These are phyloP conservation scores for Globisporangium cylindrosporum DNA, from an alignment of 352 stramenopile species.

Conservation along the genomic window DNA sequence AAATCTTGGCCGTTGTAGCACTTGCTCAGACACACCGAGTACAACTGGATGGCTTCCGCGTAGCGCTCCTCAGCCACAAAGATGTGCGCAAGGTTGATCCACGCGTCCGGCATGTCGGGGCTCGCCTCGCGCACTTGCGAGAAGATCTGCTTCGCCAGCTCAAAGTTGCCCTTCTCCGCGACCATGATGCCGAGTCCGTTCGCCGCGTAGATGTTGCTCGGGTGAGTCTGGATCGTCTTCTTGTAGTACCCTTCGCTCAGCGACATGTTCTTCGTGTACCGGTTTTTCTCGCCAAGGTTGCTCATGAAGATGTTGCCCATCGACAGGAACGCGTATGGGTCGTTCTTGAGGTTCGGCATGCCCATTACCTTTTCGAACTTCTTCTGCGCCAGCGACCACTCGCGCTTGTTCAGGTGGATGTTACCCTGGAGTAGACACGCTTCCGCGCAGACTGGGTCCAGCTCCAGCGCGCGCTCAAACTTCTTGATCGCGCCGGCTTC, in stretches of 20 bases:
- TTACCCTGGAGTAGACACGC: constrained; percentile 95
- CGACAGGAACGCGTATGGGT: constrained; percentile 95
- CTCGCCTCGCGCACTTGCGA: constrained; percentile 94
- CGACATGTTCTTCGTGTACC: constrained; percentile 96
- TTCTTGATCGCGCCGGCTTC: constrained; percentile 86
- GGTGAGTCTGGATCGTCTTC: constrained; percentile 91
- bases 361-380: constrained; percentile 93
- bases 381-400: constrained; percentile 94
- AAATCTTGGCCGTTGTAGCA: constrained; percentile 88
- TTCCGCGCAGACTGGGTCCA: constrained; percentile 89
- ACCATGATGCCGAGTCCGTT: constrained; percentile 98
- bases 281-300: constrained; percentile 93
- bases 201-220: constrained; percentile 94
- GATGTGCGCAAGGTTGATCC: constrained; percentile 97
- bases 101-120: constrained; percentile 94
- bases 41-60: constrained; percentile 94
- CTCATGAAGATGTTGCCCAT: constrained; percentile 99
- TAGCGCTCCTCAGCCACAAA: constrained; percentile 96
- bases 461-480: constrained; percentile 92
- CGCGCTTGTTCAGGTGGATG: constrained; percentile 93
- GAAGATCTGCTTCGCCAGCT: constrained; percentile 96
- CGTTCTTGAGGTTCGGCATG: constrained; percentile 94
- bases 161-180: constrained; percentile 96
- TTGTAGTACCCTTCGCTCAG: constrained; percentile 95
- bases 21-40: constrained; percentile 90